Percentiles rank a stretch among this genome's conserved stretches.
phyloP scores from a whole-genome alignment of 2,329 filamentous ascomycete species.

The Penicillium crustosum region DNA sequence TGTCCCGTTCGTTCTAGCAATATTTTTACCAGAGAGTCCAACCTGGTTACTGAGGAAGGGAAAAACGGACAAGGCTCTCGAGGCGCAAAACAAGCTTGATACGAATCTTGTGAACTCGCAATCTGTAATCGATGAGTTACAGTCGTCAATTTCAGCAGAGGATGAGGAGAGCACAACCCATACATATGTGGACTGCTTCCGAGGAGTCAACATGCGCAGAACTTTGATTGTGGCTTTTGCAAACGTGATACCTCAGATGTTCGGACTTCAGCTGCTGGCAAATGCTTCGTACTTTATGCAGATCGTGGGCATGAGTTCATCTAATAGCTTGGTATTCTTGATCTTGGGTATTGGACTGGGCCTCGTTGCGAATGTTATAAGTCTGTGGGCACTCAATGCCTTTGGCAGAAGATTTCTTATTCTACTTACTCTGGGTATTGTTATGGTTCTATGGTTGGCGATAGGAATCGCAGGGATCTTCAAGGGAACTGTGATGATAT shows the following conservation, averaged over 20 bases:
- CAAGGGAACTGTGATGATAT: constrained; percentile 36
- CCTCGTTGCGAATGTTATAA: constrained; percentile 43
- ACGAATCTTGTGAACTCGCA: constrained; percentile 2
- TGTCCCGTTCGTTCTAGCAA: constrained; percentile 44
- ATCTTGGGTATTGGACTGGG: constrained; percentile 48
- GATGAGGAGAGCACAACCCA: constrained; percentile 39
- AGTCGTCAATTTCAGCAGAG: constrained; percentile 33
- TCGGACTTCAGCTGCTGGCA: constrained; percentile 46
- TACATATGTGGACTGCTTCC: constrained; percentile 35
- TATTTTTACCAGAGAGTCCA: constrained; percentile 52
- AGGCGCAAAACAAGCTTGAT: constrained; percentile 16
- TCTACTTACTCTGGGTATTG: constrained; percentile 34
- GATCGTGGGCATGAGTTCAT: constrained; percentile 27
- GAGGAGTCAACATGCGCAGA: constrained; percentile 19
- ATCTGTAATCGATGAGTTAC: constrained; percentile 12
- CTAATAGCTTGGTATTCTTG: constrained; percentile 42
- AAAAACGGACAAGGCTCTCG: constrained; percentile 32
- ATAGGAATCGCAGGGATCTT: constrained; percentile 50
- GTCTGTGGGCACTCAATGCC: constrained; percentile 46
- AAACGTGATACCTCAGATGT: constrained; percentile 44
- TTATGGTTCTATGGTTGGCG: constrained; percentile 41
- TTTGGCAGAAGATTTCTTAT: constrained; percentile 43
- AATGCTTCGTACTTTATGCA: constrained; percentile 41
- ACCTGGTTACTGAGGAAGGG: constrained; percentile 48
- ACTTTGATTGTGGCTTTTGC: constrained; percentile 37